A percentile compares a stretch with the other conserved stretches of the same genome.
Conservation (phyloP, 306 rosid species). For the Ormosia semicastrata region DNA sequence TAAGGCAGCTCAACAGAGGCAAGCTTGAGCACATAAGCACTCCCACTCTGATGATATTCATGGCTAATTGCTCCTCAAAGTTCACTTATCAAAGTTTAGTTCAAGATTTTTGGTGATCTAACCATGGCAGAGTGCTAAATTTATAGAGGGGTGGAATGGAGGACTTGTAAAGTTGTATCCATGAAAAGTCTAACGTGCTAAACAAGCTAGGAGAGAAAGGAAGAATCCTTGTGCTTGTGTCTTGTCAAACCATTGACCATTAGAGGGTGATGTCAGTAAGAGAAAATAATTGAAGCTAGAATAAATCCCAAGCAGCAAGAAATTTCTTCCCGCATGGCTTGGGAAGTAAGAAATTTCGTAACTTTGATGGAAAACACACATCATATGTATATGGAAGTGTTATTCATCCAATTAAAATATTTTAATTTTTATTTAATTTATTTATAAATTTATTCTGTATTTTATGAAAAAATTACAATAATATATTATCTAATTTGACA, state of each 20-base stretch:
- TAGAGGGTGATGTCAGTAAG: background rate
- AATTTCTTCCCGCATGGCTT: background rate
- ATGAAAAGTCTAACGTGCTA: conserved; percentile 21
- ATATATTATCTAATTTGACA: no score
- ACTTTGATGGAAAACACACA: background rate
- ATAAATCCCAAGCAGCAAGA: background rate
- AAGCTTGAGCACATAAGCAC: conserved; percentile 26
- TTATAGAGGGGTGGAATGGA: conserved; percentile 13
- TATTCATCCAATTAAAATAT: no score
- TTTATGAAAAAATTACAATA: no score
- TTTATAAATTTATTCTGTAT: no score
- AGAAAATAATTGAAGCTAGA: background rate
- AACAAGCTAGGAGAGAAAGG: background rate
- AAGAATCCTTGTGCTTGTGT: conserved; percentile 2
- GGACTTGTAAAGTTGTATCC: background rate
- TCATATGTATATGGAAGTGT: no score
- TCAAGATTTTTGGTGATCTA: background rate
- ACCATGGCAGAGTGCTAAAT: background rate
- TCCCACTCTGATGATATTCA: conserved; percentile 35
- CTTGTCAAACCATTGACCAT: conserved; percentile 2
- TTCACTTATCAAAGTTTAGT: background rate
- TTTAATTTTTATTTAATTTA: no score
- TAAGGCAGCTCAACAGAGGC: conserved; percentile 20
- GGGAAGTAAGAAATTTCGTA: background rate
- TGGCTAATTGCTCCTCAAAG: background rate